Base-by-base conservation (phyloP, 2,329 filamentous ascomycete species). In the Pseudogymnoascus sp. region DNA sequence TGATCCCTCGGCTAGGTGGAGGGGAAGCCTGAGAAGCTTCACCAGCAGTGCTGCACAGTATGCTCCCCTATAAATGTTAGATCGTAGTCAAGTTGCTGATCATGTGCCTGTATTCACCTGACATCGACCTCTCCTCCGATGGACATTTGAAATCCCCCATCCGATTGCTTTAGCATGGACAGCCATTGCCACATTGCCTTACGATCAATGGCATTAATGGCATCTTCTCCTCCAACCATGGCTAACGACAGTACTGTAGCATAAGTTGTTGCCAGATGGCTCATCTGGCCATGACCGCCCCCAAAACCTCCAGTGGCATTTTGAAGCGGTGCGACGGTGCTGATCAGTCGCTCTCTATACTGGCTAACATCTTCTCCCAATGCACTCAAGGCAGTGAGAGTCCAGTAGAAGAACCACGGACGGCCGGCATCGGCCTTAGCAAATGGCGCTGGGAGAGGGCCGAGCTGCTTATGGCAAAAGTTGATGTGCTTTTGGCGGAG, bases 381-480 rank as follows among this genome's bases (percentile, higher is more conserved):
- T 35, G 92, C 78, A 25, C 82, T 78, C 65, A 99, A 78, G 2
- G 84, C 91, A 35, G 87, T 84, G 60, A 97, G 78, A 60, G 84
- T 89, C 94, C 94, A 99, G 76, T 97, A 97, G 65, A 96, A 81
- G 69, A 96, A 83, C 94, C 94, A 99, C 8, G 94, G 92, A 61
- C 93, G 81, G 71, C 89, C 92, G 33, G 94, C 88, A 77, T 99
- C 94, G 66, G 91, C 83, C 57, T 80, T 81, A 59, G 87, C 85
- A 74, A 88, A 96, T 3, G 77, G 78, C 6, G 82, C 76, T 0
- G 93, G 90, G 63, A 95, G 84, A 57, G 77, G 78, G 22, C 77
- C 77, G 33, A 88, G 75, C 66, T 77, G 78, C 66, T 78, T 79
- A 65, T 80, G 79, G 58, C 92, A 75, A 70, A 90, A 92, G 35